These are phyloP conservation scores for Triticum timopheevii DNA, from an alignment of 176 grass and related monocot genomes.

Conservation along the genomic window DNA sequence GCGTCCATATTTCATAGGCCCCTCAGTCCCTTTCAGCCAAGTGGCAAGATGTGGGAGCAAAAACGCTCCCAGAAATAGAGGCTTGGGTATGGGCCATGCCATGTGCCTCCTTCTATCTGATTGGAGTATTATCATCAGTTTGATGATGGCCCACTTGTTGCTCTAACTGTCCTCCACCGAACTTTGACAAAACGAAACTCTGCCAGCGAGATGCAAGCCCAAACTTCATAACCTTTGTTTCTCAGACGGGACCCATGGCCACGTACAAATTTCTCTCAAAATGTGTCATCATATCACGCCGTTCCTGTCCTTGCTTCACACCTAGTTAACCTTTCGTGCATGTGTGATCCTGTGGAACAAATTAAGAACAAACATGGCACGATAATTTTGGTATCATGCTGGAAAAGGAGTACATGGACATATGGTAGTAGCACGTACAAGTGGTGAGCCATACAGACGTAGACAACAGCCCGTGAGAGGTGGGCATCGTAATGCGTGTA, in stretches of 20 bases:
- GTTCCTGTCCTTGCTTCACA: background rate
- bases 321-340: background rate
- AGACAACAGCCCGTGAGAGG: background rate
- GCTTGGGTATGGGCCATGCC: conserved; percentile 27
- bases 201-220: background rate
- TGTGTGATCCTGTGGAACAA: background rate
- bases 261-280: background rate
- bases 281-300: no score
- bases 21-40: no score
- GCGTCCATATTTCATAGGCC: no score
- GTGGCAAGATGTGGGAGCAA: no score
- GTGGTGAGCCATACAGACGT: background rate
- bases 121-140: background rate
- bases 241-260: background rate
- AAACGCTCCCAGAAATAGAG: no score
- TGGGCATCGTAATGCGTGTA: conserved; percentile 12
- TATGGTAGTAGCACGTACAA: background rate
- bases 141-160: background rate
- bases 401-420: background rate
- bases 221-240: background rate
- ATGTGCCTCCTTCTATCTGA: conserved; percentile 29
- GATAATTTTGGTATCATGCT: background rate
- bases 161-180: conserved; percentile 34
- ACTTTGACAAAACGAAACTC: background rate
- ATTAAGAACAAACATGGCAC: background rate